These are phyloP conservation scores for Cyclospora cayetanensis DNA, from an alignment of 169 alveolate species.

Conservation along the genomic window DNA sequence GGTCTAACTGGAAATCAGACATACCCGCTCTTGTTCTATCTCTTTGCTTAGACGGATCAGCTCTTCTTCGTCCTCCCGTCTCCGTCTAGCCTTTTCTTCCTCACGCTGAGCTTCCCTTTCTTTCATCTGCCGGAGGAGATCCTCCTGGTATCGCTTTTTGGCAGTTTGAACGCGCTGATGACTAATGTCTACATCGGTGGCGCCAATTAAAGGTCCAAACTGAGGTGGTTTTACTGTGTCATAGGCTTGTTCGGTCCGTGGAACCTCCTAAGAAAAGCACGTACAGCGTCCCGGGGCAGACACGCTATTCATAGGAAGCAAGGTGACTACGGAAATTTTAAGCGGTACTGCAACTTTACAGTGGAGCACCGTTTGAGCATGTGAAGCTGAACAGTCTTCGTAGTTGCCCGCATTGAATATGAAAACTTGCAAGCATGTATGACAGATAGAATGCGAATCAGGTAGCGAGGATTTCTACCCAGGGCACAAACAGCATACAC, in stretches of 20 bases:
- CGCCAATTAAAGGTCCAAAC: neutral
- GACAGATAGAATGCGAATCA: too few relatives aligned
- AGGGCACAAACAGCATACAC: too few relatives aligned
- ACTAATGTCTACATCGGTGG: neutral
- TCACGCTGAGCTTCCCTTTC: conserved; percentile 39
- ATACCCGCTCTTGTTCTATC: conserved; percentile 48
- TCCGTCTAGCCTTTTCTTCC: conserved; percentile 16
- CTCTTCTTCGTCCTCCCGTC: conserved; percentile 44
- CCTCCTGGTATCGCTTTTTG: conserved; percentile 45
- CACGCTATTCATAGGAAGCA: too few relatives aligned
- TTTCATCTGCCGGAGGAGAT: conserved; percentile 20
- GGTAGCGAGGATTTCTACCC: too few relatives aligned
- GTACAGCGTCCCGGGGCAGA: too few relatives aligned
- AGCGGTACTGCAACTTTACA: too few relatives aligned
- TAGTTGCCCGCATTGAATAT: too few relatives aligned
- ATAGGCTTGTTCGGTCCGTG: neutral
- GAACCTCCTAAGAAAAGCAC: neutral
- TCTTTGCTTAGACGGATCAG: conserved; percentile 40
- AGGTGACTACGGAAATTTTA: too few relatives aligned
- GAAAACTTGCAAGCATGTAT: too few relatives aligned
- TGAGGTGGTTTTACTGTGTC: neutral
- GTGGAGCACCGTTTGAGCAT: too few relatives aligned
- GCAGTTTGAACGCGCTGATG: conserved; percentile 36
- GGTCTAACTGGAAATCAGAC: neutral
- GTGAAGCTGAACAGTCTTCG: too few relatives aligned